These are phyloP conservation scores for Macrolepiota dolichaula DNA, from an alignment of 768 basidiomycete species.

Conservation along the genomic window DNA sequence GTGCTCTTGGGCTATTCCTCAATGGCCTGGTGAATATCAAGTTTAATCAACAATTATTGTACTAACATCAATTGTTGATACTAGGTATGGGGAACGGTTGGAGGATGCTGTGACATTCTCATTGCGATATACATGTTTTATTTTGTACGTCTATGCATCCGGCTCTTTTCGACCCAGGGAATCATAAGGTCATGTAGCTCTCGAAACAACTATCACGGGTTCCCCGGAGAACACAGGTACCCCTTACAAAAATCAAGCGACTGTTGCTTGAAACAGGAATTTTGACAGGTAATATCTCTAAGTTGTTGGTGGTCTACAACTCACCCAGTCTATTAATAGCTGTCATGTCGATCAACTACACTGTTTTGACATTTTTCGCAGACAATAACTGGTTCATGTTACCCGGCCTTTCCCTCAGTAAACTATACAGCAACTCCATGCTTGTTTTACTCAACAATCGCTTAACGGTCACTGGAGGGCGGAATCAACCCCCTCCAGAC, in stretches of 20 bases:
- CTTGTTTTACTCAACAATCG: constrained; percentile 9
- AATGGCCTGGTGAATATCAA: neutral
- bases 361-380: neutral
- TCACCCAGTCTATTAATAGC: neutral
- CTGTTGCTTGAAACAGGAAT: constrained; percentile 5
- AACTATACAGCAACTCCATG: neutral
- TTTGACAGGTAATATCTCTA: constrained; percentile 1
- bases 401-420: constrained; percentile 4
- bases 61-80: neutral
- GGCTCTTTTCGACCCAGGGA: neutral
- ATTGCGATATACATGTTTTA: constrained; percentile 6
- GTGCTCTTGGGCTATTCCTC: neutral
- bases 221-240: neutral
- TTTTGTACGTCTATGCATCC: neutral
- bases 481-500: neutral
- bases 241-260: neutral
- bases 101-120: neutral
- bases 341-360: neutral
- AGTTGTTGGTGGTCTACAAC: neutral
- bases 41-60: neutral
- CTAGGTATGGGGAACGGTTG: neutral
- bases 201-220: neutral
- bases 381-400: neutral
- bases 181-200: neutral
- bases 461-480: neutral